These are phyloP conservation scores for Coniochaeta pulveracea DNA, from an alignment of 2,329 filamentous ascomycete species.

Conservation along the genomic window DNA sequence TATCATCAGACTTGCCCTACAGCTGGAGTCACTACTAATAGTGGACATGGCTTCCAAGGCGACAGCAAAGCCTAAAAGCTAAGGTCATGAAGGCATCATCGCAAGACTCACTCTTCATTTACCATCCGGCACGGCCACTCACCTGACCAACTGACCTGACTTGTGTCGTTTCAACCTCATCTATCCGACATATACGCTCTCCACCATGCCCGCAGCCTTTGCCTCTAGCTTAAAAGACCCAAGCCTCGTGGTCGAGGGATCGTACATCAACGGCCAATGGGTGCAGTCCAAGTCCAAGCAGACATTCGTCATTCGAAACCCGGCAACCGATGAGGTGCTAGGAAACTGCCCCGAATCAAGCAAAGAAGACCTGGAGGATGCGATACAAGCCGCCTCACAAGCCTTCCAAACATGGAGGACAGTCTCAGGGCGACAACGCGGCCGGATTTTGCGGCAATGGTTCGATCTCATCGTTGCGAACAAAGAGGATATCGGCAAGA, in stretches of 20 bases:
- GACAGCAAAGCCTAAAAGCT: too few species aligned
- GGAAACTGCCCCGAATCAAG: neutral
- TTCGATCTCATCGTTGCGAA: constrained; percentile 50
- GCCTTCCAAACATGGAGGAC: neutral
- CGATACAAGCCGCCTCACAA: neutral
- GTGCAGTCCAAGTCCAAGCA: neutral
- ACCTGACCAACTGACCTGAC: too few species aligned
- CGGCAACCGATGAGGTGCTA: neutral
- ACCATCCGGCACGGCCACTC: too few species aligned
- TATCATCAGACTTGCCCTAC: too few species aligned
- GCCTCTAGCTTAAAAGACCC: too few species aligned
- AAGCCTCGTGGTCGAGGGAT: neutral
- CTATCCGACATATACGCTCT: too few species aligned
- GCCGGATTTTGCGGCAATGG: constrained; percentile 46
- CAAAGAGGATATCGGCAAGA: constrained; percentile 47
- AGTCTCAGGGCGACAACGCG: neutral
- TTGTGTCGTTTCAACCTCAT: too few species aligned
- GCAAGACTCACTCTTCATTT: too few species aligned
- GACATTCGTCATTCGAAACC: neutral
- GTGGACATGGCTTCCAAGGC: too few species aligned
- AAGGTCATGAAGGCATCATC: too few species aligned
- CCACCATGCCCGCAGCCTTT: too few species aligned
- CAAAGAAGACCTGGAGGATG: neutral
- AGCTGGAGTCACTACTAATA: too few species aligned
- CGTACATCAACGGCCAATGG: neutral